Conservation (phyloP, 1,284 basidiomycete genomes). For the Singerocomus rubriflavus region DNA sequence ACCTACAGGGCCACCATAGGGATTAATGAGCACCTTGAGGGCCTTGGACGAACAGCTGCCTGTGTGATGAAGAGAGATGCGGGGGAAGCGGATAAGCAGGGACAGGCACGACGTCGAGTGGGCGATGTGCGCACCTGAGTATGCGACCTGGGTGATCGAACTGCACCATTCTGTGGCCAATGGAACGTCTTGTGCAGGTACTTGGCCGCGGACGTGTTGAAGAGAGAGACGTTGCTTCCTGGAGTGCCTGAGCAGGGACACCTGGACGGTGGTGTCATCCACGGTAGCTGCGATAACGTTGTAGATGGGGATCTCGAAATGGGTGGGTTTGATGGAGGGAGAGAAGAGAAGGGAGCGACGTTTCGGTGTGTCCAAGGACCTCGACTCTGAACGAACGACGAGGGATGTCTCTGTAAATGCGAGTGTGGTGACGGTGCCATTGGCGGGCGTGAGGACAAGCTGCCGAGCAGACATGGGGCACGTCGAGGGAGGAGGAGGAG, state of each 20-base stretch:
- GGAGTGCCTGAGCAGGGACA: conserved; percentile 48
- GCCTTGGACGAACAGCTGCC: conserved; percentile 50
- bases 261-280: conserved; percentile 37
- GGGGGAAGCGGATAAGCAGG: conserved; percentile 3
- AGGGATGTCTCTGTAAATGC: conserved; percentile 19
- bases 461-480: conserved; percentile 19
- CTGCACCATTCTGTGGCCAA: conserved; percentile 55
- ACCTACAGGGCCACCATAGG: conserved; percentile 73
- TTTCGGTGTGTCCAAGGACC: background rate
- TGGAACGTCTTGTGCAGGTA: conserved; percentile 36
- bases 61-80: conserved; percentile 19
- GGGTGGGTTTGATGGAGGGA: background rate
- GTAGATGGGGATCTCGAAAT: conserved; percentile 38
- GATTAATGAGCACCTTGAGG: conserved; percentile 84
- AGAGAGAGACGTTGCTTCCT: conserved; percentile 40
- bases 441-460: conserved; percentile 18
- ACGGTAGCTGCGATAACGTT: conserved; percentile 52
- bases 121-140: conserved; percentile 49
- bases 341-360: conserved; percentile 12
- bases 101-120: background rate
- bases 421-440: conserved; percentile 16
- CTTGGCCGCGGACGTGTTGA: conserved; percentile 41
- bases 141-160: conserved; percentile 55
- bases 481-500: background rate
- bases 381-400: conserved; percentile 5